These are phyloP conservation scores for Curvularia sp. DNA, from an alignment of 2,329 filamentous ascomycete genomes.

Conservation along the genomic window DNA sequence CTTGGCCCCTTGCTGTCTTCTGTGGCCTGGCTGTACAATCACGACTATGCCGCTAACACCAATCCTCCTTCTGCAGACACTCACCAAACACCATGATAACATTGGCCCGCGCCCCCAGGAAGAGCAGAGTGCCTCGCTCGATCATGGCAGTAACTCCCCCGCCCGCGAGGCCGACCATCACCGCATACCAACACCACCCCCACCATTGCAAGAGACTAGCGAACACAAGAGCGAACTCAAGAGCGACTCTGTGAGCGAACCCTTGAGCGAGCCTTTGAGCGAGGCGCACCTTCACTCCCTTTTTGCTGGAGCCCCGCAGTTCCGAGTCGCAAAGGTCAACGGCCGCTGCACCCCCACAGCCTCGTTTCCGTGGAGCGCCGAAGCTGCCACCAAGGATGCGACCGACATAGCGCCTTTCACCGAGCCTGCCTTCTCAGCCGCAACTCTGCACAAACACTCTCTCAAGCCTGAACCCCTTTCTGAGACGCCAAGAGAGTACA, in stretches of 20 bases:
- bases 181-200: slow-evolving; percentile 23
- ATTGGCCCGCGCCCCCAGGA: slow-evolving; percentile 14
- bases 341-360: slow-evolving; percentile 68
- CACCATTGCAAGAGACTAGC: slow-evolving; percentile 23
- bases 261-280: slow-evolving; percentile 31
- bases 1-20: slow-evolving; percentile 12
- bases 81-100: slow-evolving; percentile 15
- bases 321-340: slow-evolving; percentile 68
- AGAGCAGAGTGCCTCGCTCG: slow-evolving; percentile 22
- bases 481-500: slow-evolving; percentile 27
- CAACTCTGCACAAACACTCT: slow-evolving; percentile 40
- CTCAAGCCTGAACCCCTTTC: slow-evolving; percentile 19
- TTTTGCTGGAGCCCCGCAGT: slow-evolving; percentile 79
- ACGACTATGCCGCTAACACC: slow-evolving; percentile 28
- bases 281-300: slow-evolving; percentile 70
- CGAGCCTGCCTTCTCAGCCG: slow-evolving; percentile 49
- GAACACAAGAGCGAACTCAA: slow-evolving; percentile 10
- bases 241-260: slow-evolving; percentile 20
- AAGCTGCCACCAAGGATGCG: slow-evolving; percentile 66
- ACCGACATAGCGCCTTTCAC: slow-evolving; percentile 57
- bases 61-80: slow-evolving; percentile 25
- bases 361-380: slow-evolving; percentile 71
- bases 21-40: neutral
- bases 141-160: slow-evolving; percentile 19
- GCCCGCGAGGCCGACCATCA: slow-evolving; percentile 19